phyloP scores from a whole-genome alignment of 768 basidiomycete species.

The Suillus paluster region DNA sequence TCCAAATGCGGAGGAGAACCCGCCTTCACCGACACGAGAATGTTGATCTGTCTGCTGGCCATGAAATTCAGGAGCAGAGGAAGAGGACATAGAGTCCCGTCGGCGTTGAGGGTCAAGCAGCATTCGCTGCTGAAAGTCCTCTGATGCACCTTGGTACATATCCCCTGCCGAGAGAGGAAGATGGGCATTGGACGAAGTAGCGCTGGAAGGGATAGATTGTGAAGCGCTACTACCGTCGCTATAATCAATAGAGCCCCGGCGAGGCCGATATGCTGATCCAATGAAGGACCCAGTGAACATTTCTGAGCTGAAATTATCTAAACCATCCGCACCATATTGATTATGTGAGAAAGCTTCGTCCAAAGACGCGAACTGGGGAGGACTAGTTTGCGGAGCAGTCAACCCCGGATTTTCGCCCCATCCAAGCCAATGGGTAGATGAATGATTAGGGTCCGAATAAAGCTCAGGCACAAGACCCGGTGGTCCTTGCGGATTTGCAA shows the following conservation, averaged over 20 bases:
- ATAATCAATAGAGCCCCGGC: constrained; percentile 41
- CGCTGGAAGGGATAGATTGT: constrained; percentile 55
- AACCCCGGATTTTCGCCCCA: constrained; percentile 26
- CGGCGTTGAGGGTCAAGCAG: constrained; percentile 20
- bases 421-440: constrained; percentile 26
- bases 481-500: constrained; percentile 13
- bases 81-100: constrained; percentile 19
- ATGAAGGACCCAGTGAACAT: constrained; percentile 25
- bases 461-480: constrained; percentile 15
- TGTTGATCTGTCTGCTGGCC: constrained; percentile 16
- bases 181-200: constrained; percentile 55
- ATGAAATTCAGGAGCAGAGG: constrained; percentile 11
- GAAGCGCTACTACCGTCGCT: constrained; percentile 51
- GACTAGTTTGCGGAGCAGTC: not conserved
- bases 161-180: constrained; percentile 44
- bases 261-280: constrained; percentile 32
- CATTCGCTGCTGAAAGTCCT: constrained; percentile 29
- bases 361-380: constrained; percentile 21
- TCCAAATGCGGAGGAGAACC: constrained; percentile 69
- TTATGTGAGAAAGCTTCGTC: constrained; percentile 35
- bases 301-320: constrained; percentile 6
- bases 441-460: constrained; percentile 21
- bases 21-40: constrained; percentile 36
- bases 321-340: constrained; percentile 27
- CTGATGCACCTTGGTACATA: constrained; percentile 31